Percentiles rank a stretch among this genome's conserved stretches.
These are phyloP conservation scores for Rhexocercosporidium sp. DNA, from an alignment of 2,329 filamentous ascomycete species.

Conservation along the genomic window DNA sequence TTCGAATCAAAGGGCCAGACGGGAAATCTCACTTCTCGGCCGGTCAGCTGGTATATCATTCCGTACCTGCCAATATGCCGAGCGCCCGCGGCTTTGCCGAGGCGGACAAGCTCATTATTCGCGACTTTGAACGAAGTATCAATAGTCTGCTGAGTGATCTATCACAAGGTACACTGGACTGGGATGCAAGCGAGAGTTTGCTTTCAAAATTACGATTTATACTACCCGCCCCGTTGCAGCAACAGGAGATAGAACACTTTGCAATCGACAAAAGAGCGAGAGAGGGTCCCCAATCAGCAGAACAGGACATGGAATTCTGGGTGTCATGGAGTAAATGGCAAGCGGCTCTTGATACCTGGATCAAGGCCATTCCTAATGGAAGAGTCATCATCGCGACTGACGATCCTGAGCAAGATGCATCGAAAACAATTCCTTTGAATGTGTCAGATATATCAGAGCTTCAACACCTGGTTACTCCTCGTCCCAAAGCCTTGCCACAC, in stretches of 20 bases:
- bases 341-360: not conserved
- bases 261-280: constrained; percentile 12
- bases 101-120: not conserved
- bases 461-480: not conserved
- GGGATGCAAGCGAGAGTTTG: constrained; percentile 18
- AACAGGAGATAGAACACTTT: constrained; percentile 8
- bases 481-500: not conserved
- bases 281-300: not conserved
- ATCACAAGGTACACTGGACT: not conserved
- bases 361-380: not conserved
- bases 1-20: not conserved
- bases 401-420: not conserved
- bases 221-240: constrained; percentile 9
- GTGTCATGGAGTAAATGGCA: constrained; percentile 8
- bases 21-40: not conserved
- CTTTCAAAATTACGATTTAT: constrained; percentile 13
- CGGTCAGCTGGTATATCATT: not conserved
- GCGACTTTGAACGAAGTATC: constrained; percentile 8
- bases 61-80: not conserved
- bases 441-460: not conserved
- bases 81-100: not conserved
- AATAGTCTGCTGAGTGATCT: constrained; percentile 10
- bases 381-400: not conserved
- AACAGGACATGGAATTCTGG: constrained; percentile 6
- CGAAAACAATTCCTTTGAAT: not conserved